These are phyloP conservation scores for Davidsoniella neocaledoniae DNA, from an alignment of 2,329 filamentous ascomycete genomes.

Conservation along the genomic window DNA sequence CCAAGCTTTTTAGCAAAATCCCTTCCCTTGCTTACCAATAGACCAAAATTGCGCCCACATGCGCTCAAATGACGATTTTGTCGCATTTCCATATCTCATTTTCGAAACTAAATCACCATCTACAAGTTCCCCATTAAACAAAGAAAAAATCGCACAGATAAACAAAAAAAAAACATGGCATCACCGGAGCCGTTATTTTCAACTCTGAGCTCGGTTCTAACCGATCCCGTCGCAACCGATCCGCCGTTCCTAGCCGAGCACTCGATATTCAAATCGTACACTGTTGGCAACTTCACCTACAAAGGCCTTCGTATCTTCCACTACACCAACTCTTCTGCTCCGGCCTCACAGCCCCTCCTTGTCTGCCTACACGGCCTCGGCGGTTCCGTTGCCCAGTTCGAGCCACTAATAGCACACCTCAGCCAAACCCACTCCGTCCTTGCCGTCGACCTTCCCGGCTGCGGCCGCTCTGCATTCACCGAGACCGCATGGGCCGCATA, in stretches of 20 bases:
- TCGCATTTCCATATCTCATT: no score
- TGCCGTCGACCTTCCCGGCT: conserved; percentile 80
- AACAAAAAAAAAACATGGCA: no score
- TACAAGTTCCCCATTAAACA: no score
- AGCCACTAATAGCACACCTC: conserved; percentile 63
- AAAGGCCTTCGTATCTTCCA: conserved; percentile 71
- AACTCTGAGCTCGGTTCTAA: neutral
- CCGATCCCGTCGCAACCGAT: conserved; percentile 36
- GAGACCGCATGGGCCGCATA: conserved; percentile 64
- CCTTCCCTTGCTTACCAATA: no score
- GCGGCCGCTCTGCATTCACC: conserved; percentile 61
- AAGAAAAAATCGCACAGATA: no score
- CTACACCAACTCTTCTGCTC: conserved; percentile 58
- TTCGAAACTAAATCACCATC: no score
- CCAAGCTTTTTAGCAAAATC: no score
- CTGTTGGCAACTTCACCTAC: conserved; percentile 55
- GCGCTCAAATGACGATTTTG: no score
- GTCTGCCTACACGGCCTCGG: conserved; percentile 89
- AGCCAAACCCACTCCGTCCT: conserved; percentile 71
- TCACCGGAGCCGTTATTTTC: neutral
- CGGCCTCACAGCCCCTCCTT: conserved; percentile 61
- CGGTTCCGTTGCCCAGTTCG: conserved; percentile 81
- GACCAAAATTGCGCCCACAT: no score
- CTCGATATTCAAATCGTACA: conserved; percentile 54
- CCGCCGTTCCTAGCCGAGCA: conserved; percentile 67